These are phyloP conservation scores for Curvularia verruculosa DNA, from an alignment of 2,329 filamentous ascomycete genomes.

Conservation along the genomic window DNA sequence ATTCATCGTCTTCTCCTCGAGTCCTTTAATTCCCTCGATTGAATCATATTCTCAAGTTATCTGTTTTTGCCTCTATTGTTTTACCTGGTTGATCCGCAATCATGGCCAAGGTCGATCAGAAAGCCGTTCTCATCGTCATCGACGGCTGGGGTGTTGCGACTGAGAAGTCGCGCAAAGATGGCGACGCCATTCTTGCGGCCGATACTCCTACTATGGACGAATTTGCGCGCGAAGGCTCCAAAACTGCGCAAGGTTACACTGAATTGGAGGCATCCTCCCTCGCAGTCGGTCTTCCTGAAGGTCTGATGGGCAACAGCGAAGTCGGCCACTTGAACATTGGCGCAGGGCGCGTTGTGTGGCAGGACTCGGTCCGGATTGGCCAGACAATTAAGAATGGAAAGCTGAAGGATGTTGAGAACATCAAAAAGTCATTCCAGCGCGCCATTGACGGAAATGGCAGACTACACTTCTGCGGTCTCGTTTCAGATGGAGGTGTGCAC, in stretches of 20 bases:
- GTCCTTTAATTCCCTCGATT: neutral
- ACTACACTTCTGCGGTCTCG: constrained; percentile 87
- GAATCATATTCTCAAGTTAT: neutral
- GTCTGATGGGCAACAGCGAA: constrained; percentile 98
- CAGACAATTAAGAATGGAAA: constrained; percentile 86
- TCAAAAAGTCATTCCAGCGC: constrained; percentile 76
- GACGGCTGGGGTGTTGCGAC: constrained; percentile 95
- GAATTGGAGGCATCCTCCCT: constrained; percentile 95
- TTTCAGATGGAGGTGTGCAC: constrained; percentile 96
- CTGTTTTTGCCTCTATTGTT: neutral
- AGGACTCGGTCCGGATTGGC: constrained; percentile 93
- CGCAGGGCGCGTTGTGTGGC: constrained; percentile 96
- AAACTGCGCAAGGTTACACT: constrained; percentile 81
- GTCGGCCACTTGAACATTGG: constrained; percentile 99
- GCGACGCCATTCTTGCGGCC: constrained; percentile 93
- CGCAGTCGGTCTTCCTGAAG: constrained; percentile 93
- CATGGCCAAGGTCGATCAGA: constrained; percentile 72
- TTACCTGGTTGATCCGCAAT: constrained; percentile 41
- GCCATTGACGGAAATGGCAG: constrained; percentile 90
- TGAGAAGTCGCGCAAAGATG: constrained; percentile 79
- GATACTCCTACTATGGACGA: constrained; percentile 94
- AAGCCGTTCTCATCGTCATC: constrained; percentile 86
- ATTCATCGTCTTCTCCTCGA: constrained; percentile 13
- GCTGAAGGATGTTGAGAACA: constrained; percentile 74
- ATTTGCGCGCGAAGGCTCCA: constrained; percentile 69